Evolutionary conservation across 2,329 filamentous ascomycete genomes (phyloP), one percentile per base, ranked within the genome.

Genomic region (Conoideocrella luteorostrata): DNA sequence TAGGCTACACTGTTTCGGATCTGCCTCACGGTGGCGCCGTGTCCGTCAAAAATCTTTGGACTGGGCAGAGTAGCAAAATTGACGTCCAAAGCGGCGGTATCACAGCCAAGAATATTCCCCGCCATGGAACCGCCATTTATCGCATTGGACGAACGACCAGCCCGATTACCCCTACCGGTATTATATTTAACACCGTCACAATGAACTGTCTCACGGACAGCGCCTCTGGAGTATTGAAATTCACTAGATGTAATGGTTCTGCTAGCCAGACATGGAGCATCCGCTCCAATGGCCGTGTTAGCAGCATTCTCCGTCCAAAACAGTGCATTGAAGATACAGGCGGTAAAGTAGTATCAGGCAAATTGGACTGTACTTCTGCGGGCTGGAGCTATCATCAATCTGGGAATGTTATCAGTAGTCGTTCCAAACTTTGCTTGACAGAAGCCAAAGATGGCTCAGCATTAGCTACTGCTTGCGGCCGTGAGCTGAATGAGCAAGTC

Each of bases 181-280:
- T 70, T 51, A 66, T 75, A 38, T 72, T 75, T 55, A 73, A 74
- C 50, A 72, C 70, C 0, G 65, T 61, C 20, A 70, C 68, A 2
- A 54, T 65, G 7, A 61, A 63, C 22, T 71, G 68, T 46, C 55
- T 75, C 26, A 67, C 67, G 4, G 65, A 61, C 5, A 34, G 47
- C 42, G 37, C n/a, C n/a, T n/a, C n/a, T n/a, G n/a, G n/a, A n/a
- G n/a, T n/a, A n/a, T n/a, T n/a, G n/a, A n/a, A n/a, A n/a, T n/a
- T n/a, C n/a, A n/a, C n/a, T n/a, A n/a, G n/a, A n/a, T n/a, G n/a
- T n/a, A n/a, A n/a, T n/a, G 28, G 28, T 47, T 52, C 2, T 51
- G 53, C 7, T 50, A 43, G 6, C 4, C 71, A 75, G 55, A 60
- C 69, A 5, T 75, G 71, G 70, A 58, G 55, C 45, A 53, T 61